A percentile compares a stretch with the other conserved stretches of the same genome.
These are phyloP conservation scores for Schizosaccharomyces osmophilus DNA, from an alignment of 805 yeast genomes.

Conservation along the genomic window DNA sequence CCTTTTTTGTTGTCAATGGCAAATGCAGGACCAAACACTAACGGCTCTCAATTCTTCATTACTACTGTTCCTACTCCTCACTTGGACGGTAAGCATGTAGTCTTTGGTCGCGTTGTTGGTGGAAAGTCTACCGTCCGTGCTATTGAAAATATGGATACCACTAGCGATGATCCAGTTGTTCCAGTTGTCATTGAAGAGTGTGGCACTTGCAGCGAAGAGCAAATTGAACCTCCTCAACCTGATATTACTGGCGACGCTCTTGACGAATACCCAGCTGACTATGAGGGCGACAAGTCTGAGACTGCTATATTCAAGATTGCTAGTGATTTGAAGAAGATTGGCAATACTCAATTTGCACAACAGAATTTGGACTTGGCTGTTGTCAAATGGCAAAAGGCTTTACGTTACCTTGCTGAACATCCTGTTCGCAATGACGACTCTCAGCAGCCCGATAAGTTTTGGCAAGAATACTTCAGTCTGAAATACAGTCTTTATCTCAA, in stretches of 20 bases:
- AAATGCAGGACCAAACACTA: conserved; percentile 83
- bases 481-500: conserved; percentile 42
- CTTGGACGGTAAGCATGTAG: conserved; percentile 86
- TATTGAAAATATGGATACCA: conserved; percentile 49
- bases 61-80: conserved; percentile 88
- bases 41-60: conserved; percentile 86
- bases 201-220: conserved; percentile 47
- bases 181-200: conserved; percentile 53
- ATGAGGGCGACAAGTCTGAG: conserved; percentile 21
- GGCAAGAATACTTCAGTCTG: conserved; percentile 15
- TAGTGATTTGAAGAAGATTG: conserved; percentile 42
- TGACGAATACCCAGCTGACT: conserved; percentile 53
- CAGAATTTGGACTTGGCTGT: conserved; percentile 33
- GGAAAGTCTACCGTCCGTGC: conserved; percentile 20
- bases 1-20: conserved; percentile 93
- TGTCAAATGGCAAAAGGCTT: conserved; percentile 50
- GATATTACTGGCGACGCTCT: conserved; percentile 70
- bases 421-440: conserved; percentile 30
- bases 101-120: conserved; percentile 61
- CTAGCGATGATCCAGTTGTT: conserved; percentile 42
- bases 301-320: conserved; percentile 40
- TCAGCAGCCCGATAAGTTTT: background rate
- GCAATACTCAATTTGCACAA: conserved; percentile 50
- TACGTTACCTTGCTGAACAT: conserved; percentile 41
- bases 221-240: conserved; percentile 13